A percentile compares a stretch with the other conserved stretches of the same genome.
Conservation (phyloP, 31 red algal species). For the Odonthalia washingtoniensis region DNA sequence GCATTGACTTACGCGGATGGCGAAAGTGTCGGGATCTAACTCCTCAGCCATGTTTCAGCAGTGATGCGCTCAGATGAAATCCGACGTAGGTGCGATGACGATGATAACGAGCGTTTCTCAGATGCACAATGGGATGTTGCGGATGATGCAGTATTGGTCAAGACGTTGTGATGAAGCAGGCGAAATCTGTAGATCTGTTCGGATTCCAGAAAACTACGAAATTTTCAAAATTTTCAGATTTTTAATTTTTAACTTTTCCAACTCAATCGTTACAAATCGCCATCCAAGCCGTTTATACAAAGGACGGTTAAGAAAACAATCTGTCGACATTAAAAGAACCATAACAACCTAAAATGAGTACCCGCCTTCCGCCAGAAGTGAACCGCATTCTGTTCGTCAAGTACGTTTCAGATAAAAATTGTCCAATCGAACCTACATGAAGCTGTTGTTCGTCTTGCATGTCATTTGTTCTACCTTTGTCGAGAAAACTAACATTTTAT, state of each 20-base stretch:
- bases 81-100: too few species aligned
- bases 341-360: not conserved
- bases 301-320: not conserved
- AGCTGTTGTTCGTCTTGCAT: not conserved
- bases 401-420: constrained; percentile 30
- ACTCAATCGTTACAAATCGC: not conserved
- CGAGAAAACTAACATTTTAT: too few species aligned
- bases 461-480: not conserved
- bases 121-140: too few species aligned
- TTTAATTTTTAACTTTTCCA: not conserved
- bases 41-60: constrained; percentile 55
- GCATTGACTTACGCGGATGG: constrained; percentile 63
- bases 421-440: too few species aligned
- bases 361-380: constrained; percentile 80
- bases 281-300: not conserved
- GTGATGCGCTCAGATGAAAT: not conserved
- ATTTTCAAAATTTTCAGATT: not conserved
- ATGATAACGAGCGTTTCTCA: too few species aligned
- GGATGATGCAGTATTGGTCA: too few species aligned
- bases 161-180: too few species aligned
- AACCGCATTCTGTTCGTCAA: constrained; percentile 87
- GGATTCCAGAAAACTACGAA: not conserved
- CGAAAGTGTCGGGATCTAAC: constrained; percentile 74
- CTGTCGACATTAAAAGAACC: too few species aligned
- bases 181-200: not conserved